Conservation (phyloP, 2,329 filamentous ascomycete species). For the Arthrobotrys iridis region DNA sequence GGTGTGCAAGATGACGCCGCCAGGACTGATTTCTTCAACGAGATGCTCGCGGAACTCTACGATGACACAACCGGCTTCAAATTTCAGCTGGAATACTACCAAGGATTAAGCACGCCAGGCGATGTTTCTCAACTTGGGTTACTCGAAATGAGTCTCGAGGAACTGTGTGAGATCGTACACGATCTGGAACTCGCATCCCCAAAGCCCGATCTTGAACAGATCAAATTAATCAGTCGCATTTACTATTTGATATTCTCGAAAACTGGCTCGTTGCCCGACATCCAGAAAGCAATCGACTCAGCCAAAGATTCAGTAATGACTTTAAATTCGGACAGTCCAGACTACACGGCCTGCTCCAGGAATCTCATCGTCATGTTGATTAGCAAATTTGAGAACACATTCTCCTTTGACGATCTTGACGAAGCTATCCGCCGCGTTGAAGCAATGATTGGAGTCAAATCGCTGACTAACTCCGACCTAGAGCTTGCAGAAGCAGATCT, state of each 20-base stretch:
- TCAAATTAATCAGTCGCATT: constrained; percentile 3
- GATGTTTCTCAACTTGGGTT: background rate
- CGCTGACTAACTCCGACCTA: background rate
- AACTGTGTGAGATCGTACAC: constrained; percentile 2
- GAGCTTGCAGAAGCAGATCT: background rate
- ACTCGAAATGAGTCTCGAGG: background rate
- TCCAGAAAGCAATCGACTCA: constrained; percentile 34
- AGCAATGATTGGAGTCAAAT: background rate
- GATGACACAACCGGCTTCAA: no score
- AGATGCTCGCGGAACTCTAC: no score
- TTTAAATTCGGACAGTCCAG: background rate
- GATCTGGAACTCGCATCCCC: background rate
- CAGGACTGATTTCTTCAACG: no score
- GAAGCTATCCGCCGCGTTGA: background rate
- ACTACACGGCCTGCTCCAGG: background rate
- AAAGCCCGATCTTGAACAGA: background rate
- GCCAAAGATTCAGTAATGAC: background rate
- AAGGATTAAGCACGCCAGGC: background rate
- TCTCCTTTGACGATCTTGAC: background rate
- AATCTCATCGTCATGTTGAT: constrained; percentile 4
- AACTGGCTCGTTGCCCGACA: constrained; percentile 18
- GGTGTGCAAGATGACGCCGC: no score
- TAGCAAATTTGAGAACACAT: background rate
- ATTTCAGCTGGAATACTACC: background rate
- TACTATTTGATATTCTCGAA: constrained; percentile 24